phyloP scores from a whole-genome alignment of 176 grass and related monocot genomes.

The maize (Zea mays) region DNA sequence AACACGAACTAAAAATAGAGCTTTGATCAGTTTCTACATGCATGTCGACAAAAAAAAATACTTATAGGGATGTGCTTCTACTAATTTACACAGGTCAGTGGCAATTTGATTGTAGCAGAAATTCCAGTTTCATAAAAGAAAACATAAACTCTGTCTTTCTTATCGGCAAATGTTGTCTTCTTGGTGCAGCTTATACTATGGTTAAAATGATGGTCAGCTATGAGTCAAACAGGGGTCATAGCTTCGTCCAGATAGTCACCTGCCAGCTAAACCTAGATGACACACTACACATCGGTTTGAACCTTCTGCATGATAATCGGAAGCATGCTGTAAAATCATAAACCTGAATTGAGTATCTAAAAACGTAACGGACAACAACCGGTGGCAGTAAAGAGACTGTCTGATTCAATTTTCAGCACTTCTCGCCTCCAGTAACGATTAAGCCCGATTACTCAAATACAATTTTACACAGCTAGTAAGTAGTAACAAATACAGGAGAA shows the following conservation, averaged over 20 bases:
- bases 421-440: background rate
- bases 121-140: background rate
- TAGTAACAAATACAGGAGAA: background rate
- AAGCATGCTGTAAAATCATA: background rate
- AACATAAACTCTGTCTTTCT: background rate
- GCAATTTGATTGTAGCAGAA: background rate
- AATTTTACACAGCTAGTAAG: too few relatives aligned
- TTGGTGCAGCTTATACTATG: background rate
- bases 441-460: background rate
- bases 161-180: background rate
- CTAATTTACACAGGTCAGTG: background rate
- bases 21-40: background rate
- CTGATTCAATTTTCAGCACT: background rate
- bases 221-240: background rate
- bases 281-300: background rate
- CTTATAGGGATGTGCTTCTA: background rate
- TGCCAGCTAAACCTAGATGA: background rate
- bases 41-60: background rate
- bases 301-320: background rate
- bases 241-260: background rate
- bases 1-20: background rate
- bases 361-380: background rate
- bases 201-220: background rate
- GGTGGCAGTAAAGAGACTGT: background rate
- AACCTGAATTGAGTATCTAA: background rate